These are phyloP conservation scores for Podosphaera leucotricha DNA, from an alignment of 2,329 filamentous ascomycete genomes.

Conservation along the genomic window DNA sequence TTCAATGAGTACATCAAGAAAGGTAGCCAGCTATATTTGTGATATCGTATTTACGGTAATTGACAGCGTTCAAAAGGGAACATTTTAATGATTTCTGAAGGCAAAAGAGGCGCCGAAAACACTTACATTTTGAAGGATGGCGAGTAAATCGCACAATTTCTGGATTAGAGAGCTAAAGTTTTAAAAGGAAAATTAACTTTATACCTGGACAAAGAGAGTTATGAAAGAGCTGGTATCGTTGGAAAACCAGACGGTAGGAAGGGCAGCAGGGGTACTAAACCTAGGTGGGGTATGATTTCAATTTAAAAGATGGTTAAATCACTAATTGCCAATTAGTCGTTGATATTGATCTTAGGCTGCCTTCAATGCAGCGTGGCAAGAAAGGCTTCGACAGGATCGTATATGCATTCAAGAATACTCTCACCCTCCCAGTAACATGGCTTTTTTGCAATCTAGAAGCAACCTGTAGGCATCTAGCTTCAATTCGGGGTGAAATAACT, in stretches of 20 bases:
- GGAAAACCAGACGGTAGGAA: slow-evolving; percentile 42
- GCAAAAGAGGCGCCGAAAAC: slow-evolving; percentile 44
- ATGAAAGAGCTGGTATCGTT: slow-evolving; percentile 59
- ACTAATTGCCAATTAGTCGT: slow-evolving; percentile 31
- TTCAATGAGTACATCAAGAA: slow-evolving; percentile 67
- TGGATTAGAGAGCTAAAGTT: slow-evolving; percentile 1
- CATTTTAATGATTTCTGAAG: slow-evolving; percentile 65
- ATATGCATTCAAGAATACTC: slow-evolving; percentile 35
- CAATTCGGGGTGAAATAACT: slow-evolving; percentile 1
- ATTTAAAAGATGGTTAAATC: slow-evolving; percentile 6
- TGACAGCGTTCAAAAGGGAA: slow-evolving; percentile 29
- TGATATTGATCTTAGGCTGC: slow-evolving; percentile 47
- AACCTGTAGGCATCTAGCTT: slow-evolving; percentile 19
- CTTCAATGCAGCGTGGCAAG: slow-evolving; percentile 41
- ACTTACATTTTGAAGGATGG: slow-evolving; percentile 50
- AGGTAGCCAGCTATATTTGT: slow-evolving; percentile 4
- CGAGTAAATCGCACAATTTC: slow-evolving; percentile 13
- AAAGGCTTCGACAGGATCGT: slow-evolving; percentile 14
- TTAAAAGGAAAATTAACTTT: slow-evolving; percentile 42
- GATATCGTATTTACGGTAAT: slow-evolving; percentile 1
- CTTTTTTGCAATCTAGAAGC: slow-evolving; percentile 43
- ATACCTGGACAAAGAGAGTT: slow-evolving; percentile 58
- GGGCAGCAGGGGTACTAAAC: slow-evolving; percentile 34
- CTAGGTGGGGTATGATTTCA: slow-evolving; percentile 42
- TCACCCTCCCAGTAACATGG: slow-evolving; percentile 48